phyloP scores from a whole-genome alignment of 2,329 filamentous ascomycete genomes.

The Exophiala sideris region DNA sequence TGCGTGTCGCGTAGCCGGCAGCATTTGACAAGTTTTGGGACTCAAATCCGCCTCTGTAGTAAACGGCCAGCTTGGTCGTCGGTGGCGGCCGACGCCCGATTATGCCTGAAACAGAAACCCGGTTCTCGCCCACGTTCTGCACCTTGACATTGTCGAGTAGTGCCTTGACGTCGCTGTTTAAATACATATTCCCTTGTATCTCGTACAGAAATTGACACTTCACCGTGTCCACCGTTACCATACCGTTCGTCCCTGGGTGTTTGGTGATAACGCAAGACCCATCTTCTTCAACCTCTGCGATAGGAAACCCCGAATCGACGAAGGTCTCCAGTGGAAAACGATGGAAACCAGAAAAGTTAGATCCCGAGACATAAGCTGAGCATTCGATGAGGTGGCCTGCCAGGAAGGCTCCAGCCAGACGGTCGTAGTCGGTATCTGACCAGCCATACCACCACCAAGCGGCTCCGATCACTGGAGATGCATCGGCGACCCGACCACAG shows the following conservation, averaged over 20 bases:
- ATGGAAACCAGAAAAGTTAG: constrained; percentile 50
- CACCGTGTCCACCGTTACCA: constrained; percentile 48
- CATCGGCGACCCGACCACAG: constrained; percentile 49
- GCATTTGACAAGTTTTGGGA: constrained; percentile 45
- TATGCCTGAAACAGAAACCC: constrained; percentile 34
- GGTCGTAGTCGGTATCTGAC: constrained; percentile 45
- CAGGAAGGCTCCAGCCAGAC: constrained; percentile 49
- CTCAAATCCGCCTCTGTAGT: constrained; percentile 43
- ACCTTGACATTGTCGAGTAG: constrained; percentile 37
- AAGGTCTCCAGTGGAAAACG: constrained; percentile 32
- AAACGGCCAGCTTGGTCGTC: constrained; percentile 49
- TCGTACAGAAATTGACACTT: constrained; percentile 51
- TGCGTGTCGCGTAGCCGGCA: constrained; percentile 41
- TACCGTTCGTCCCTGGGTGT: constrained; percentile 36
- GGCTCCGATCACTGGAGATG: constrained; percentile 53
- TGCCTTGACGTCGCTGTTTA: constrained; percentile 47
- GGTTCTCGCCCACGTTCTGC: constrained; percentile 33
- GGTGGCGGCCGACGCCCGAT: constrained; percentile 42
- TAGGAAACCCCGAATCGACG: constrained; percentile 43
- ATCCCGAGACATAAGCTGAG: constrained; percentile 51
- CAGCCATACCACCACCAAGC: constrained; percentile 56
- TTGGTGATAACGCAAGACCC: constrained; percentile 44
- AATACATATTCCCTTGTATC: constrained; percentile 46
- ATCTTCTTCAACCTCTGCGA: constrained; percentile 41
- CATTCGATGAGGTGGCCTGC: constrained; percentile 55